phyloP scores from a whole-genome alignment of 352 stramenopile species.

The Phytophthora sansomeana region DNA sequence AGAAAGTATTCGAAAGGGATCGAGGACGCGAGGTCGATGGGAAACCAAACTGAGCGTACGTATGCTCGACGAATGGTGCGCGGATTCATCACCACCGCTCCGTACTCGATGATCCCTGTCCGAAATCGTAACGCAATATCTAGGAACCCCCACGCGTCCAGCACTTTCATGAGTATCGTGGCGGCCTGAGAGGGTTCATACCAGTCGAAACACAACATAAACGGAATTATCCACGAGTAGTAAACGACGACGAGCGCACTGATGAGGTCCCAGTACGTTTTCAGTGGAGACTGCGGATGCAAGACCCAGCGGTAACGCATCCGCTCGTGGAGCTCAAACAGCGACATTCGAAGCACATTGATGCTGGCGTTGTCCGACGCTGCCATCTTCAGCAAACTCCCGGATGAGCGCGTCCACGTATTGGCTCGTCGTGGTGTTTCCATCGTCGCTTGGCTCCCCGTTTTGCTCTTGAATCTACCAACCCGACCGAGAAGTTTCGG shows the following conservation, averaged over 20 bases:
- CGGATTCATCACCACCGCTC: constrained; percentile 64
- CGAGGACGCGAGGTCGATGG: constrained; percentile 63
- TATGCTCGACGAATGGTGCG: constrained; percentile 55
- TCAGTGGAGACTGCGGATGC: constrained; percentile 58
- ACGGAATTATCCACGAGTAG: constrained; percentile 79
- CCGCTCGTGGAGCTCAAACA: constrained; percentile 65
- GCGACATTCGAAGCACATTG: constrained; percentile 74
- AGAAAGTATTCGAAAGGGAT: constrained; percentile 71
- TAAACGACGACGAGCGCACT: constrained; percentile 66
- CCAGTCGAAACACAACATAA: constrained; percentile 80
- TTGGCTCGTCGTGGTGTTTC: constrained; percentile 12
- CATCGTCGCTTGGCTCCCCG: constrained; percentile 3
- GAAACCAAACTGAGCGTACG: constrained; percentile 66
- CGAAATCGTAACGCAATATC: constrained; percentile 67
- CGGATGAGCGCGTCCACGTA: constrained; percentile 29
- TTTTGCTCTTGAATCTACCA: constrained; percentile 16
- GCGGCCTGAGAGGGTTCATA: constrained; percentile 41
- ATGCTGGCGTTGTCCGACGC: constrained; percentile 33
- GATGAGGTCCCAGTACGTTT: constrained; percentile 65
- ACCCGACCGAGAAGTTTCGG: constrained; percentile 4
- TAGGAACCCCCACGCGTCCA: constrained; percentile 59
- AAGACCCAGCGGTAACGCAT: constrained; percentile 58
- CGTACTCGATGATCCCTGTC: constrained; percentile 67
- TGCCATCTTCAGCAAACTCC: constrained; percentile 17
- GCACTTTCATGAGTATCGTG: constrained; percentile 50